Evolutionary conservation across 2,329 filamentous ascomycete species (phyloP).

Genomic region (Phaeosphaeriaceae sp.): DNA sequence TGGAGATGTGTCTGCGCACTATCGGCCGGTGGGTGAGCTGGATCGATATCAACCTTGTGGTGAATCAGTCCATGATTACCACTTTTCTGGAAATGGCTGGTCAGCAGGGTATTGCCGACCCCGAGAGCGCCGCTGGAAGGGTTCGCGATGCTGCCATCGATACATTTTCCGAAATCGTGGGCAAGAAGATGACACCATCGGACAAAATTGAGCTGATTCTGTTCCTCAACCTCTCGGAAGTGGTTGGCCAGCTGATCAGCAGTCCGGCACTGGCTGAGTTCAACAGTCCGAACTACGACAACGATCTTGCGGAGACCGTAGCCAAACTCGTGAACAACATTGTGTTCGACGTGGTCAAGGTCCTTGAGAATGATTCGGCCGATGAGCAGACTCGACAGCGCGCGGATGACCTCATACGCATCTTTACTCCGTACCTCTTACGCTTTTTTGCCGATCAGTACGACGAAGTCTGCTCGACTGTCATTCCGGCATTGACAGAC

Average conservation of each 20-base stretch:
- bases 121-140: constrained; percentile 69
- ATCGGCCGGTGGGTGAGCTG: constrained; percentile 98
- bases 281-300: constrained; percentile 88
- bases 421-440: constrained; percentile 85
- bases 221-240: constrained; percentile 85
- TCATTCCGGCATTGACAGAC: constrained; percentile 92
- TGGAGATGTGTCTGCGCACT: constrained; percentile 90
- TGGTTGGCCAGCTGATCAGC: constrained; percentile 84
- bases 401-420: constrained; percentile 82
- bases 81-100: constrained; percentile 87
- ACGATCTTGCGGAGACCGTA: constrained; percentile 91
- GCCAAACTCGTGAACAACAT: constrained; percentile 95
- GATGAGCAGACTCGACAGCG: constrained; percentile 72
- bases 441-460: constrained; percentile 98
- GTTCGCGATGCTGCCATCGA: constrained; percentile 92
- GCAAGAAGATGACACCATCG: constrained; percentile 94
- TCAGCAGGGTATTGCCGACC: constrained; percentile 67
- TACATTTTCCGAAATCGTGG: constrained; percentile 92
- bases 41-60: constrained; percentile 94
- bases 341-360: constrained; percentile 84
- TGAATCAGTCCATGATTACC: constrained; percentile 81
- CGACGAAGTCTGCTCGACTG: constrained; percentile 95
- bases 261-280: constrained; percentile 82
- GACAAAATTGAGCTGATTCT: constrained; percentile 95
- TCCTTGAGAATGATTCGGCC: constrained; percentile 74